Evolutionary conservation across 2,329 filamentous ascomycete genomes (phyloP), one percentile per base, ranked within the genome.

Genomic region (Neoscytalidium dimidiatum): DNA sequence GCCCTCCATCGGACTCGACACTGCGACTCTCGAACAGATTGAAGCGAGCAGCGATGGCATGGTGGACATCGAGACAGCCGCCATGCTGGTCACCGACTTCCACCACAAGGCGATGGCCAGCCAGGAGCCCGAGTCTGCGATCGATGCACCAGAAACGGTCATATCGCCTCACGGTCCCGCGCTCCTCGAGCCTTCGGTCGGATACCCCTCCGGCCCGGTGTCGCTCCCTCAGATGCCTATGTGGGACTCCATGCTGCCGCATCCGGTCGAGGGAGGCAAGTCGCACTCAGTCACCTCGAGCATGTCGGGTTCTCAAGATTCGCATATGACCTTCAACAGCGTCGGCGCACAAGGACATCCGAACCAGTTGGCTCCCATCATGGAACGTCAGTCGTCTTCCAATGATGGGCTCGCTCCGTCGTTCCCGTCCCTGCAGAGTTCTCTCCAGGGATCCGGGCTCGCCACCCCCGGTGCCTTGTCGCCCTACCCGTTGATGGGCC

Each of bases 71-170:
- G 94, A 99, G 84, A 93, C 94, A 72, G 95, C 95, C 71, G 95
- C 95, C 71, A 97, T 98, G 92, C 88, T 99, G 78, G 96, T 99
- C 83, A 95, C 94, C 76, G 94, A 98, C 81, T 90, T 98, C 76
- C 94, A 97, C 81, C 93, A 97, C 83, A 97, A 97, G 84, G 94
- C 89, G 73, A 94, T 94, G 80, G 89, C 87, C 66, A 84, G 88
- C 88, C 72, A 92, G 88, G 82, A 84, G 76, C 75, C 79, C 71
- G 83, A 85, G 74, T 81, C 79, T 77, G 83, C 78, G 72, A 78
- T 82, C 67, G 80, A 84, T 71, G 80, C 78, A 75, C 80, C 84
- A 33, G 85, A 87, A 74, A 88, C 91, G 77, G 83, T 90, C 69
- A 94, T 92, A 76, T 88, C 92, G 66, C 87, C 92, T 68, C 88